Base-by-base conservation (phyloP, 2,329 filamentous ascomycete species). In the Alternaria angustiovoidea region DNA sequence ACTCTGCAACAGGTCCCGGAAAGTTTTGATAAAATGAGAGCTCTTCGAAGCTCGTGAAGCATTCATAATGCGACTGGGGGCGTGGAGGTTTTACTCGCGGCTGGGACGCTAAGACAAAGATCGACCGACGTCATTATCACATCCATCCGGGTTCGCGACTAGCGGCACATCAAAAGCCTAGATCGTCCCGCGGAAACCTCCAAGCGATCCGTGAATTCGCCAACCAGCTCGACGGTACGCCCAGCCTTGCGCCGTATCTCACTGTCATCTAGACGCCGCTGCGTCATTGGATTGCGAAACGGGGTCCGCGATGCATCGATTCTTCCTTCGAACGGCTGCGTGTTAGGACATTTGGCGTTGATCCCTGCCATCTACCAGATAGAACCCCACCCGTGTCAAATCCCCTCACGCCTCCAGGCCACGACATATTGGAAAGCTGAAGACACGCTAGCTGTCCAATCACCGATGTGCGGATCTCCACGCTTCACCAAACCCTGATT, bases 121-220 rank as follows among this genome's bases (percentile, higher is more conserved):
- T 68, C 64, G 46, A 51, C 53, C 30, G 59, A 66, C 66, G 66
- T 68, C 64, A 68, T 68, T 47, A 54, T 61, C 38, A 39, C 51
- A 49, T 51, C 18, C 49, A 56, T 38, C 53, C 51, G 34, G 42
- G 53, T 34, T 34, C 26, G 20, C 54, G 41, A 53, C 62, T 49
- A 63, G 59, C 52, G 39, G 47, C 59, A 55, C 57, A 64, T 64
- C 62, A 59, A 43, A 46, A 51, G 54, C 41, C 56, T 46, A 62
- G 55, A 51, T 61, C 38, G 56, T 38, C 59, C 53, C 52, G 52
- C 43, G 49, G 53, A 55, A 43, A 16, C 44, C 24, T 38, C 32
- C 48, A 51, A 34, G 55, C 16, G 36, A 48, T 54, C 26, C 34
- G 51, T 26, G 53, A 39, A 42, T 43, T 30, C 22, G 48, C 32